A percentile compares a stretch with the other conserved stretches of the same genome.
Conservation (phyloP, 768 basidiomycete species). For the Amanita fuliginea region DNA sequence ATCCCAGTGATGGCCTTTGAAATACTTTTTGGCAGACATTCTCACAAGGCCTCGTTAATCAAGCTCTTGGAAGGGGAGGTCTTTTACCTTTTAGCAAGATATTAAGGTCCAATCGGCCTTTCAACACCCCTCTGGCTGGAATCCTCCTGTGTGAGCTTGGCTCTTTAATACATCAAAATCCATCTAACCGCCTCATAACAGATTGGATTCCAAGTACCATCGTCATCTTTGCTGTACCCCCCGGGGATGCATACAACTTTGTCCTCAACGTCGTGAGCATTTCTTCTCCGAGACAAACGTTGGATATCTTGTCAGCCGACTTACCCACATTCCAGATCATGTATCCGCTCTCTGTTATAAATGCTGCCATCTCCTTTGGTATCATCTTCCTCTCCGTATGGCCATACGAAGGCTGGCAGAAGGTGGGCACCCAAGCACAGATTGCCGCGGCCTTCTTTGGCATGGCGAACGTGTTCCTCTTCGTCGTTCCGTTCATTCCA, state of each 20-base stretch:
- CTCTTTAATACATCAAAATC: not conserved
- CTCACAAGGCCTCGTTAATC: conserved; percentile 35
- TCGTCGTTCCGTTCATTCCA: conserved; percentile 39
- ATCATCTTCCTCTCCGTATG: conserved; percentile 26
- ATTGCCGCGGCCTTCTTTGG: conserved; percentile 26
- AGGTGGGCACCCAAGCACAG: conserved; percentile 7
- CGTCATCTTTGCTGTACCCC: conserved; percentile 20
- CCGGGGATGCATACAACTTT: not conserved
- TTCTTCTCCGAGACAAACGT: not conserved
- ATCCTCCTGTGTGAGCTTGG: conserved; percentile 34
- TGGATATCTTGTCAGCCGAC: not conserved
- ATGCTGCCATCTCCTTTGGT: conserved; percentile 40
- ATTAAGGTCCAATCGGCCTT: conserved; percentile 53
- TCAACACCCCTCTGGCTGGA: conserved; percentile 47
- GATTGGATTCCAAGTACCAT: conserved; percentile 62
- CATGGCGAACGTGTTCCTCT: conserved; percentile 51
- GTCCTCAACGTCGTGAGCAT: not conserved
- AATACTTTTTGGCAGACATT: conserved; percentile 3
- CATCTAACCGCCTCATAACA: conserved; percentile 30
- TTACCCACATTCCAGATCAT: conserved; percentile 27
- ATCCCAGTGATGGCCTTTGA: not conserved
- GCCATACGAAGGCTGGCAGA: conserved; percentile 21
- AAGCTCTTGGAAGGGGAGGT: conserved; percentile 54
- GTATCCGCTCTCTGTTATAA: conserved; percentile 34
- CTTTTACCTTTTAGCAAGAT: conserved; percentile 49